These are phyloP conservation scores for Plenodomus biglobosus DNA, from an alignment of 2,329 filamentous ascomycete genomes.

Conservation along the genomic window DNA sequence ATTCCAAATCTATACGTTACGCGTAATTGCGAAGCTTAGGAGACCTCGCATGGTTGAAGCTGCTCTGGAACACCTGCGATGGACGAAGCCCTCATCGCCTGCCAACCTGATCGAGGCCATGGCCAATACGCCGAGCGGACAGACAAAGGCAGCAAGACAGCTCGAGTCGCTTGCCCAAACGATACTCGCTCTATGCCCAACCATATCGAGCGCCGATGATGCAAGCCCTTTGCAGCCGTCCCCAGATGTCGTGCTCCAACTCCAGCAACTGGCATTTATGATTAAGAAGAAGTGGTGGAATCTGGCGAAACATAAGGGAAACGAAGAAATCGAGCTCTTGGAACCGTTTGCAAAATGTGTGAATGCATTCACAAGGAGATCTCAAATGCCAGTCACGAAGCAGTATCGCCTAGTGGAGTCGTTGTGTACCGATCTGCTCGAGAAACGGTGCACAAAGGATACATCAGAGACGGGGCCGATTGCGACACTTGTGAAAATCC, in stretches of 20 bases:
- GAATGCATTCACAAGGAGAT: slow-evolving; percentile 61
- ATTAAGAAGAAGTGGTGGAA: slow-evolving; percentile 67
- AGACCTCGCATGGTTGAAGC: slow-evolving; percentile 63
- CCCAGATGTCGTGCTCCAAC: slow-evolving; percentile 60
- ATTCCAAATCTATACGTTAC: slow-evolving; percentile 66
- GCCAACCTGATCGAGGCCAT: slow-evolving; percentile 57
- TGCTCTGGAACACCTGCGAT: slow-evolving; percentile 58
- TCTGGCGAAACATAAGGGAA: slow-evolving; percentile 60
- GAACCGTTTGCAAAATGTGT: slow-evolving; percentile 66
- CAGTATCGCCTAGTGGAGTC: slow-evolving; percentile 47
- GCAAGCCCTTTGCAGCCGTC: slow-evolving; percentile 59
- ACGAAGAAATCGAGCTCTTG: slow-evolving; percentile 65
- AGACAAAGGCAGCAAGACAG: slow-evolving; percentile 63
- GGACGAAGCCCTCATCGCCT: slow-evolving; percentile 59
- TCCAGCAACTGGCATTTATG: slow-evolving; percentile 66
- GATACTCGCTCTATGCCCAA: slow-evolving; percentile 67
- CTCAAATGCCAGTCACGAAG: slow-evolving; percentile 34
- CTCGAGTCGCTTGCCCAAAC: slow-evolving; percentile 67
- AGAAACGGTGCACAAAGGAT: not conserved
- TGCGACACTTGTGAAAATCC: slow-evolving; percentile 15
- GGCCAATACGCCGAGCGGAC: slow-evolving; percentile 51
- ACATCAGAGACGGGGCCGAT: not conserved
- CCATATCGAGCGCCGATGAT: slow-evolving; percentile 66
- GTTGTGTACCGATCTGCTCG: slow-evolving; percentile 27
- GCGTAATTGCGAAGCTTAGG: slow-evolving; percentile 62